Conservation (phyloP, 2,329 filamentous ascomycete genomes). For the Lecanicillium sp. region DNA sequence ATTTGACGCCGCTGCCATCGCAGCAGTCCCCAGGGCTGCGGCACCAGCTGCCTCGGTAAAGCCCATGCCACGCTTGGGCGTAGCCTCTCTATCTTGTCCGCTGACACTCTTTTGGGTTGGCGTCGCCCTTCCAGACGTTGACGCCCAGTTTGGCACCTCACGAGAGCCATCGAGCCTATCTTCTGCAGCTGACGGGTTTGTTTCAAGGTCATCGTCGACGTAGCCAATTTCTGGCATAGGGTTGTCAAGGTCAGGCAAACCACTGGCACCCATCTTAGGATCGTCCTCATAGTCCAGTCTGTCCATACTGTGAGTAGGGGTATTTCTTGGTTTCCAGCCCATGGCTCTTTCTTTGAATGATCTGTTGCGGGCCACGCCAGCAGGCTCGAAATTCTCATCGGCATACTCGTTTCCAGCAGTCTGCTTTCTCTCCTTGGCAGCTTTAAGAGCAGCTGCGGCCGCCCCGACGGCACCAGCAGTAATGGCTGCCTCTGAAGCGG, state of each 20-base stretch:
- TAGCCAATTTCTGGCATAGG: slow-evolving; percentile 74
- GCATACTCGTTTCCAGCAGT: slow-evolving; percentile 23
- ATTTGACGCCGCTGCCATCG: slow-evolving; percentile 35
- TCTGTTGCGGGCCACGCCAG: slow-evolving; percentile 49
- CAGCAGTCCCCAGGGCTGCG: slow-evolving; percentile 44
- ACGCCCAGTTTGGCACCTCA: slow-evolving; percentile 22
- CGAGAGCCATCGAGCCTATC: slow-evolving; percentile 54
- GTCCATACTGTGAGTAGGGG: slow-evolving; percentile 51
- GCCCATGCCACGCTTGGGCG: slow-evolving; percentile 30
- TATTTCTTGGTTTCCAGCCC: slow-evolving; percentile 44
- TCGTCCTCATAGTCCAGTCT: slow-evolving; percentile 44
- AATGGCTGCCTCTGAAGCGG: slow-evolving; percentile 48
- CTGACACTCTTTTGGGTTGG: slow-evolving; percentile 28
- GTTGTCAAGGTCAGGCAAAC: slow-evolving; percentile 58
- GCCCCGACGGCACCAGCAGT: slow-evolving; percentile 47
- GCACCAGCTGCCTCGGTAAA: slow-evolving; percentile 45
- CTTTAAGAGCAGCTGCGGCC: slow-evolving; percentile 42
- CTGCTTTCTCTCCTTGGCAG: slow-evolving; percentile 38
- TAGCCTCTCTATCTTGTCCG: slow-evolving; percentile 19
- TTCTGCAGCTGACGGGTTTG: slow-evolving; percentile 77
- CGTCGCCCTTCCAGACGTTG: slow-evolving; percentile 49
- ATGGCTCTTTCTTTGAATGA: slow-evolving; percentile 59
- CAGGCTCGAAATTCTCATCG: slow-evolving; percentile 33
- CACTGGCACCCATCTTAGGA: slow-evolving; percentile 57
- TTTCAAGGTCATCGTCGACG: slow-evolving; percentile 59